These are phyloP conservation scores for Capronia coronata DNA, from an alignment of 2,329 filamentous ascomycete genomes.

Conservation along the genomic window DNA sequence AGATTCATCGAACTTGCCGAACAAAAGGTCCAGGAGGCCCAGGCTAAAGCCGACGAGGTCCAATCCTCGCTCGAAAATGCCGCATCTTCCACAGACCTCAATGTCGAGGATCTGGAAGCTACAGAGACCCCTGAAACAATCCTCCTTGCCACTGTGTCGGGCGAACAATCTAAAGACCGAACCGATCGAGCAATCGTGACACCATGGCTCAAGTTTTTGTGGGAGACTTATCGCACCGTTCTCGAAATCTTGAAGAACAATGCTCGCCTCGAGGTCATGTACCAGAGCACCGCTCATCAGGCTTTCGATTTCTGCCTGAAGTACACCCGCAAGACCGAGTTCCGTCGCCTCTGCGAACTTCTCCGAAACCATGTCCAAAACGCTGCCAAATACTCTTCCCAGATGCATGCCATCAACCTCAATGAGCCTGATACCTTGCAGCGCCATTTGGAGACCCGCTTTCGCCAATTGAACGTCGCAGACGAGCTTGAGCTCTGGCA, in stretches of 20 bases:
- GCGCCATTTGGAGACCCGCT: slow-evolving; percentile 93
- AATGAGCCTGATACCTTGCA: slow-evolving; percentile 96
- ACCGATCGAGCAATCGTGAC: slow-evolving; percentile 98
- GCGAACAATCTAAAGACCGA: slow-evolving; percentile 93
- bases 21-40: slow-evolving; percentile 89
- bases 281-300: slow-evolving; percentile 95
- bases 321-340: slow-evolving; percentile 98
- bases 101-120: slow-evolving; percentile 83
- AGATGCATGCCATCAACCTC: slow-evolving; percentile 99
- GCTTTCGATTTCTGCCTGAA: slow-evolving; percentile 98
- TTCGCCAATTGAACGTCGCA: slow-evolving; percentile 96
- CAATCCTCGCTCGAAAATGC: slow-evolving; percentile 78
- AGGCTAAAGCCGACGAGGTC: slow-evolving; percentile 91
- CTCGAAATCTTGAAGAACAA: slow-evolving; percentile 99
- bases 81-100: slow-evolving; percentile 54
- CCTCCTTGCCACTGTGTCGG: slow-evolving; percentile 92
- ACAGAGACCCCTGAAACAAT: slow-evolving; percentile 98
- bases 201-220: slow-evolving; percentile 98
- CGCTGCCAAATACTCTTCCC: slow-evolving; percentile 95
- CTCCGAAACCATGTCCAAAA: slow-evolving; percentile 98
- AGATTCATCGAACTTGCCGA: slow-evolving; percentile 97
- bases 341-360: slow-evolving; percentile 94
- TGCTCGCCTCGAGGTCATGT: slow-evolving; percentile 92
- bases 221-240: slow-evolving; percentile 98
- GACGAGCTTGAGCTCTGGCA: slow-evolving; percentile 98